Conservation (phyloP, 768 basidiomycete genomes). For the Trametes cinnabarina region DNA sequence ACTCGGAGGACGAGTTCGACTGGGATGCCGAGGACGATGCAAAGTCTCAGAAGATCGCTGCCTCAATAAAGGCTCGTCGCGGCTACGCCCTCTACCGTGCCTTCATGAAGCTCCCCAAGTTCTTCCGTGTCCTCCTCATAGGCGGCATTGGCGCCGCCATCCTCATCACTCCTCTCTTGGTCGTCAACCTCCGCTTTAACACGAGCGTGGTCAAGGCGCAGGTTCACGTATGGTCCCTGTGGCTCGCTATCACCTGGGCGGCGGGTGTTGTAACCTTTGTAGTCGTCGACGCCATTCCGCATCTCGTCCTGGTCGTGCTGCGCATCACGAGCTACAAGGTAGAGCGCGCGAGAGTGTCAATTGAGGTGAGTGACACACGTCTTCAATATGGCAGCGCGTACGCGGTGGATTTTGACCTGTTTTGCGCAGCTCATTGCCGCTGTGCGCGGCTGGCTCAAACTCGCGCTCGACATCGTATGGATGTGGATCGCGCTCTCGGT, state of each 20-base stretch:
- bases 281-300: conserved; percentile 62
- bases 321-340: conserved; percentile 58
- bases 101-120: conserved; percentile 65
- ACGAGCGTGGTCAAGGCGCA: conserved; percentile 47
- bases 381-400: background rate
- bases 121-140: conserved; percentile 57
- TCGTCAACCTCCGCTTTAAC: conserved; percentile 62
- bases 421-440: conserved; percentile 56
- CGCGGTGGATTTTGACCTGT: background rate
- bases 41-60: conserved; percentile 25
- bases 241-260: conserved; percentile 68
- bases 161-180: conserved; percentile 66
- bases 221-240: conserved; percentile 65
- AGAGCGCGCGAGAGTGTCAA: conserved; percentile 63
- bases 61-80: conserved; percentile 50
- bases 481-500: conserved; percentile 73
- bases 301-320: conserved; percentile 51
- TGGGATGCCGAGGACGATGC: conserved; percentile 65
- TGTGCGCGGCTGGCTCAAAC: conserved; percentile 69
- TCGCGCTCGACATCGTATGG: conserved; percentile 64
- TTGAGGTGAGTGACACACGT: conserved; percentile 49
- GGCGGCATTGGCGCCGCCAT: conserved; percentile 59
- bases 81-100: conserved; percentile 60
- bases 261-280: conserved; percentile 59
- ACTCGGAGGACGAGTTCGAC: conserved; percentile 69